phyloP scores from a whole-genome alignment of 345 rosid species.

The Excoecaria cochinchinensis region DNA sequence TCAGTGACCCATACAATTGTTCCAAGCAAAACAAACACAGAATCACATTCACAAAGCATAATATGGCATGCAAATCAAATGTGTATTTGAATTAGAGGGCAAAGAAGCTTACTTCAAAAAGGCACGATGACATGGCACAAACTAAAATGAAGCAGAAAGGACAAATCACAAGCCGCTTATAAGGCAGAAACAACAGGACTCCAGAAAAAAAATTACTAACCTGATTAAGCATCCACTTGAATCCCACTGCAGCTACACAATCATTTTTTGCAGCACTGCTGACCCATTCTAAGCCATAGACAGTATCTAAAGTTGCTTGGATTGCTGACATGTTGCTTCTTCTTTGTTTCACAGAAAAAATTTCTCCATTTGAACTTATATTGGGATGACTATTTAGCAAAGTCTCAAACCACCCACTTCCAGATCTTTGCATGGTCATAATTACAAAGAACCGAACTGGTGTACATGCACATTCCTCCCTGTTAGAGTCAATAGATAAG shows the following conservation, averaged over 20 bases:
- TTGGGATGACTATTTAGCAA: conserved; percentile 77
- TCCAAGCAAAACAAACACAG: too few species aligned
- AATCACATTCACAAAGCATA: too few species aligned
- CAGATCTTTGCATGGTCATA: conserved; percentile 68
- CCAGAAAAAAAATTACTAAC: conserved; percentile 23
- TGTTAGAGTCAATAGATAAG: conserved; percentile 20
- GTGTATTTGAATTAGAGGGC: too few species aligned
- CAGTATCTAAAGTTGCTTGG: conserved; percentile 55
- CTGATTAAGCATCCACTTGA: conserved; percentile 97
- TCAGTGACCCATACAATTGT: too few species aligned
- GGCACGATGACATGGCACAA: background rate
- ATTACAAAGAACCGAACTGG: conserved; percentile 76
- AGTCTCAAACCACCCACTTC: conserved; percentile 48
- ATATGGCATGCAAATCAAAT: too few species aligned
- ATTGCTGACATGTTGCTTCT: conserved; percentile 63
- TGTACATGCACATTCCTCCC: conserved; percentile 64
- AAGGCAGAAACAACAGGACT: too few species aligned
- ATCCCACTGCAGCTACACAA: conserved; percentile 86
- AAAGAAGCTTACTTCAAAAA: too few species aligned
- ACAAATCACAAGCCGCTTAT: background rate
- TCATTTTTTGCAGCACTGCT: conserved; percentile 83
- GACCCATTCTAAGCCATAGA: conserved; percentile 78
- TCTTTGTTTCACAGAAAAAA: conserved; percentile 55
- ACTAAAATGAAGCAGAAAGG: background rate
- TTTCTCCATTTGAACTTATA: conserved; percentile 87